Evolutionary conservation across 345 rosid species (phyloP).

Genomic region (Conringia planisiliqua): DNA sequence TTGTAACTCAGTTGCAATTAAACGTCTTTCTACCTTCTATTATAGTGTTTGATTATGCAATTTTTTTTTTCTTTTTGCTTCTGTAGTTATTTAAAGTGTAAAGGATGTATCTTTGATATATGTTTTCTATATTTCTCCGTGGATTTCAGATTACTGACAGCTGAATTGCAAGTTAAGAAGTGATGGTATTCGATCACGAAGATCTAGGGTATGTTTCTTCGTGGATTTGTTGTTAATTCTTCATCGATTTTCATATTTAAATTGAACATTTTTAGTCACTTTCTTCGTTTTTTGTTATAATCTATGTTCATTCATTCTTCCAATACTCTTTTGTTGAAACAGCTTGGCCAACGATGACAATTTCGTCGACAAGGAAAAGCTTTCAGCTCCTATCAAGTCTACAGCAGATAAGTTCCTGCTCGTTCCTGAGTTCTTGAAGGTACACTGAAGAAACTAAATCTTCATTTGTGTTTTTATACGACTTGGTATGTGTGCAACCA

Average conservation of each 20-base stretch:
- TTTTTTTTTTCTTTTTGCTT: too few species aligned
- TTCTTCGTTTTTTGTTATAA: background rate
- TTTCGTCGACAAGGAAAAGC: slow-evolving; percentile 18
- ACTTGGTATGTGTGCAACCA: background rate
- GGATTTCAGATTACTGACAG: slow-evolving; percentile 12
- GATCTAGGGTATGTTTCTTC: slow-evolving; percentile 21
- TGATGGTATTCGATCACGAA: slow-evolving; percentile 18
- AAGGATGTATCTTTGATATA: too few species aligned
- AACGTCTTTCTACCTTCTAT: too few species aligned
- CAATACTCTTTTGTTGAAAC: slow-evolving; percentile 1
- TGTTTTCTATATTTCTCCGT: background rate
- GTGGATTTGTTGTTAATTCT: background rate
- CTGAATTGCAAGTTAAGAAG: background rate
- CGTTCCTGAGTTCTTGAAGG: slow-evolving; percentile 40
- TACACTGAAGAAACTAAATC: background rate
- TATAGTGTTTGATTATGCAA: too few species aligned
- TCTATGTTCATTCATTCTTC: background rate
- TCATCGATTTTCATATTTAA: background rate
- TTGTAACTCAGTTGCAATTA: too few species aligned
- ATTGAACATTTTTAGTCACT: background rate
- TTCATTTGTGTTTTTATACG: background rate
- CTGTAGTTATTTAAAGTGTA: too few species aligned
- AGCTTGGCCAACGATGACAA: slow-evolving; percentile 11
- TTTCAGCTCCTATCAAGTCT: slow-evolving; percentile 34
- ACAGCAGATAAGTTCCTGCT: slow-evolving; percentile 28